Evolutionary conservation across 306 rosid genomes (phyloP), one percentile per base, ranked within the genome.

Genomic region (Amphicarpaea edgeworthii): DNA sequence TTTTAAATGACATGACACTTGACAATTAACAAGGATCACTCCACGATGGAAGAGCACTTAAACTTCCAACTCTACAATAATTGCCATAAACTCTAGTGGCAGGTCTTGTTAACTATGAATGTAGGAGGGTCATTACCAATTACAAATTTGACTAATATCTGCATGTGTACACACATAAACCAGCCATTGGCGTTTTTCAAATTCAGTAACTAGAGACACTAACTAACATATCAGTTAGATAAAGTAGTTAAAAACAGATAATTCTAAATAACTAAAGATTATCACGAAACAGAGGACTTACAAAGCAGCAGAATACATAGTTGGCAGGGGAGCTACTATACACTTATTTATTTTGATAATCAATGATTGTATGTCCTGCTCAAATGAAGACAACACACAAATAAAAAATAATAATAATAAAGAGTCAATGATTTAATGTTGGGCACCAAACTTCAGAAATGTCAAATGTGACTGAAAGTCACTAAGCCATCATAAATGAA

Each of bases 361-460:
- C 85, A 95, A 86, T 63, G 97, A 86, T 90, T 90, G 98, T 55
- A 96, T 96, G 81, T 96, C 99, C 99, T 96, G 97, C 77, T 32
- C 81, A 83, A 78, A 81, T 20, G 24, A 81, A 76, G 46, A 76
- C 59, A 70, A 23, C n/a, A 37, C 16, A 16, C 1, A 58, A 14
- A 26, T 30, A 12, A 10, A 64, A 51, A n/a, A 28, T 23, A 9
- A 49, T 11, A 11, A 40, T n/a, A 57, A 3, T 24, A 26, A 30
- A 0, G 24, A 45, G 58, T 59, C 32, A 53, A 42, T 41, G 42
- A 23, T 4, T 43, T 75, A 19, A 75, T 37, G 75, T 3, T 61
- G n/a, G 24, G 19, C 24, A 68, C 60, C 65, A 68, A 38, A 68
- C 70, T 46, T 26, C 14, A 37, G 50, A 79, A 63, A 15, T 53